Percentiles rank a stretch among this genome's conserved stretches.
phyloP scores from a whole-genome alignment of 2,329 filamentous ascomycete species.

The Venturia oleaginea region DNA sequence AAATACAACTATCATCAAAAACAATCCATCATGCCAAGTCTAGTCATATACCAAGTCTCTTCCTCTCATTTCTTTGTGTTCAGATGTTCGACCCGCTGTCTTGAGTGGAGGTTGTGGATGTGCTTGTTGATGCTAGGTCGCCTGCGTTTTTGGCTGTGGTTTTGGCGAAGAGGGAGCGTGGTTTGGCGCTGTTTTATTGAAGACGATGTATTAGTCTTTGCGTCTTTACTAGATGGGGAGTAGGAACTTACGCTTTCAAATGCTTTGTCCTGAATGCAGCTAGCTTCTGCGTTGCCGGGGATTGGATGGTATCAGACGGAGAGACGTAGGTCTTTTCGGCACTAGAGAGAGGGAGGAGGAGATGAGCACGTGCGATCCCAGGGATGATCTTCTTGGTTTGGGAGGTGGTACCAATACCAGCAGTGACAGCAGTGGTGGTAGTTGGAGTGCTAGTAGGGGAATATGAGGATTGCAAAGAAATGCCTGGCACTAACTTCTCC shows the following conservation, averaged over 20 bases:
- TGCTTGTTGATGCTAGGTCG: constrained; percentile 19
- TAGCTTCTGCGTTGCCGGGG: constrained; percentile 75
- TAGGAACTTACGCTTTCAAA: constrained; percentile 53
- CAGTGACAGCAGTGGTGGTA: neutral
- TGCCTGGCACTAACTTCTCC: constrained; percentile 36
- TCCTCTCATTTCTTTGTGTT: neutral
- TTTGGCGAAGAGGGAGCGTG: constrained; percentile 30
- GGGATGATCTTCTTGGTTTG: neutral
- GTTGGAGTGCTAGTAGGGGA: neutral
- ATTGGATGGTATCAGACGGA: constrained; percentile 84
- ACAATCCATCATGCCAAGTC: neutral
- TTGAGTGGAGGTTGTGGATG: neutral
- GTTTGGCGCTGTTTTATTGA: neutral
- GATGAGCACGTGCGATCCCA: neutral
- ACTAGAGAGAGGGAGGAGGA: neutral
- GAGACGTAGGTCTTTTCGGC: constrained; percentile 58
- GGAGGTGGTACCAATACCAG: neutral
- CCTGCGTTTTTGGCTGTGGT: constrained; percentile 32
- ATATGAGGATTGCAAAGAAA: constrained; percentile 32
- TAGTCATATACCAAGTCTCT: neutral
- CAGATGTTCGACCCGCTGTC: neutral
- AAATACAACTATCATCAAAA: neutral
- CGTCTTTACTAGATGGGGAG: neutral
- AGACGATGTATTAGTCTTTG: too few species aligned
- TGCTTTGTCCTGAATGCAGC: constrained; percentile 73